Percentiles rank a stretch among this genome's conserved stretches.
Conservation (phyloP, 192 early-diverging fungal species). For the Lobosporangium transversale region DNA sequence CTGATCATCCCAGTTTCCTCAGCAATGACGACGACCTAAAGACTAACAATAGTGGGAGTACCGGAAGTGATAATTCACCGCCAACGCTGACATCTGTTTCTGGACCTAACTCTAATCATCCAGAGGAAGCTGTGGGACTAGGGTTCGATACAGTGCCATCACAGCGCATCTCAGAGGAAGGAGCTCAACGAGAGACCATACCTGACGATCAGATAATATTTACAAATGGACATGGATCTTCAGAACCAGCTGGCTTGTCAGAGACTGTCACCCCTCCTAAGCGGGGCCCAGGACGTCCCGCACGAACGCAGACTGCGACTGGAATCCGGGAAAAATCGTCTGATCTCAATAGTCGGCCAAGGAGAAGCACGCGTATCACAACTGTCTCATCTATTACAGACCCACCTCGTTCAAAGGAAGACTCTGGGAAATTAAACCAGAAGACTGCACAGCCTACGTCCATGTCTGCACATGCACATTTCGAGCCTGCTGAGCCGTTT, state of each 20-base stretch:
- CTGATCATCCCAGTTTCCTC: conserved; percentile 4
- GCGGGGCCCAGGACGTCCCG: conserved; percentile 31
- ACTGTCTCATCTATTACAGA: conserved; percentile 12
- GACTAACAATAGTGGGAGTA: neutral
- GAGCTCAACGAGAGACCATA: too few relatives aligned
- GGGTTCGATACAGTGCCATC: too few relatives aligned
- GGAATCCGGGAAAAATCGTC: neutral
- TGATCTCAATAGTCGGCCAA: conserved; percentile 8
- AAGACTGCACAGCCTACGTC: neutral
- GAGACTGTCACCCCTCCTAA: conserved; percentile 20
- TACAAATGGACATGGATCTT: too few relatives aligned
- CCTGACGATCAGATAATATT: too few relatives aligned
- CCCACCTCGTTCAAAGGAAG: neutral
- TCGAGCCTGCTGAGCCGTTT: neutral
- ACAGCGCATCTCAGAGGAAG: too few relatives aligned
- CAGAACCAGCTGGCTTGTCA: too few relatives aligned
- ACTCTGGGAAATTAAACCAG: neutral
- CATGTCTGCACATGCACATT: too few relatives aligned
- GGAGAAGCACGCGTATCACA: conserved; percentile 15
- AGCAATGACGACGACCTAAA: neutral
- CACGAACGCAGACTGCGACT: conserved; percentile 7
- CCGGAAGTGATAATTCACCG: neutral
- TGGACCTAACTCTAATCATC: too few relatives aligned
- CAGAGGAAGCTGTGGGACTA: too few relatives aligned
- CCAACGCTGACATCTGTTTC: too few relatives aligned